Base-by-base conservation (phyloP, 202 grass and related monocot genomes). In the Brachypodium distachyon region DNA sequence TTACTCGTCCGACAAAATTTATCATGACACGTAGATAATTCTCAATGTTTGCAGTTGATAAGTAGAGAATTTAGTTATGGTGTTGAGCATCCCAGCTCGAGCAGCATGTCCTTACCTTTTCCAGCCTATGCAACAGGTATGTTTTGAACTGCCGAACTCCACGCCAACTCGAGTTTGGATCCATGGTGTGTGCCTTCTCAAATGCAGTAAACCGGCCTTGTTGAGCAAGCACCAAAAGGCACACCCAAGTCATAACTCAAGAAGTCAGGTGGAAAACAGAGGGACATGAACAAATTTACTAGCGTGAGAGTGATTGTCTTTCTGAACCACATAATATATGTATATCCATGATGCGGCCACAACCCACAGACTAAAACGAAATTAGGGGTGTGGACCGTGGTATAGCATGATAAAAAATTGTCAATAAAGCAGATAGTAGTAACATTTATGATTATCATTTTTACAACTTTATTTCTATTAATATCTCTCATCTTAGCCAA, bases 101-200 rank as follows among this genome's bases (percentile, higher is more conserved):
- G 27, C 31, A 48, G 29, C 12, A 51, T 74, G 32, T 29, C n/a
- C 18, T 38, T 85, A 98, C 95, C 95, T 89, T 92, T 70, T 92
- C 89, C 12, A 99, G 92, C 78, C 83, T 88, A 71, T 93, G 92
- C 39, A 99, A 56, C 13, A 99, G 83, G 81, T 99, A 99, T 4
- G 96, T 99, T 84, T 99, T 99, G 70, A 96, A 99, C 42, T 96
- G 96, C 10, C 92, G 81, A 37, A 93, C 96, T 27, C 92, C 96
- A 37, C 96, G 85, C 2, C 85, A 83, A 26, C 50, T 37, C 37
- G 96, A 99, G 47, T 19, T 85, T 29, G 74, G 89, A 84, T 99
- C 92, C 87, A 89, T 66, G 16, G 18, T 73, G 72, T 99, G 96
- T 40, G 76, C 92, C 75, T 89, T 91, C 85, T 99, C 96, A 67